These are phyloP conservation scores for Fusarium marasasianum DNA, from an alignment of 2,329 filamentous ascomycete genomes.

Conservation along the genomic window DNA sequence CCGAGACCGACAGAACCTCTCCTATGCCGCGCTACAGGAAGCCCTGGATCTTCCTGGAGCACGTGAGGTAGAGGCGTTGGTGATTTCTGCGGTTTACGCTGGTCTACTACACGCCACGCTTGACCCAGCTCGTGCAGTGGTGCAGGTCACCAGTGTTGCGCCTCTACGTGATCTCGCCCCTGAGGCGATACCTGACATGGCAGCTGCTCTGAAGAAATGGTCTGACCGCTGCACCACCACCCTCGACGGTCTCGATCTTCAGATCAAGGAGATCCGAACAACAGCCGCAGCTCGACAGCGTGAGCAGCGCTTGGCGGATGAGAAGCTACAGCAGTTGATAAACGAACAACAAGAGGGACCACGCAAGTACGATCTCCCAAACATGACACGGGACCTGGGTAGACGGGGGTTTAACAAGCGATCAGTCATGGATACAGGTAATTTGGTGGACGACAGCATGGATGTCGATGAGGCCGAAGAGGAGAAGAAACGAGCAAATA, in stretches of 20 bases:
- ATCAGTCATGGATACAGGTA: slow-evolving; percentile 55
- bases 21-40: slow-evolving; percentile 74
- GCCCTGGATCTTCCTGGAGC: slow-evolving; percentile 73
- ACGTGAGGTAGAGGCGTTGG: slow-evolving; percentile 82
- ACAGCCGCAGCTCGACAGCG: slow-evolving; percentile 64
- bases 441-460: slow-evolving; percentile 59
- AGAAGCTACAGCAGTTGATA: slow-evolving; percentile 60
- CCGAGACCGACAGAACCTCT: slow-evolving; percentile 72
- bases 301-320: slow-evolving; percentile 59
- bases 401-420: slow-evolving; percentile 46
- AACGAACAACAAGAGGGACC: slow-evolving; percentile 55
- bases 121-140: slow-evolving; percentile 77
- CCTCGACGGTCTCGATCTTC: slow-evolving; percentile 77
- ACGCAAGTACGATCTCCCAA: slow-evolving; percentile 43
- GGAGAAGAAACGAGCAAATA: slow-evolving; percentile 60
- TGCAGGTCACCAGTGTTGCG: slow-evolving; percentile 82
- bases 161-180: slow-evolving; percentile 88
- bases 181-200: slow-evolving; percentile 73
- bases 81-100: slow-evolving; percentile 88
- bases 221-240: slow-evolving; percentile 79
- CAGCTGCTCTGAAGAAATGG: slow-evolving; percentile 77
- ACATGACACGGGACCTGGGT: slow-evolving; percentile 38
- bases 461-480: slow-evolving; percentile 66
- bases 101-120: slow-evolving; percentile 84
- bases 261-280: slow-evolving; percentile 73